Conservation (phyloP, 73 alveolate species). For the Blepharisma stoltei region DNA sequence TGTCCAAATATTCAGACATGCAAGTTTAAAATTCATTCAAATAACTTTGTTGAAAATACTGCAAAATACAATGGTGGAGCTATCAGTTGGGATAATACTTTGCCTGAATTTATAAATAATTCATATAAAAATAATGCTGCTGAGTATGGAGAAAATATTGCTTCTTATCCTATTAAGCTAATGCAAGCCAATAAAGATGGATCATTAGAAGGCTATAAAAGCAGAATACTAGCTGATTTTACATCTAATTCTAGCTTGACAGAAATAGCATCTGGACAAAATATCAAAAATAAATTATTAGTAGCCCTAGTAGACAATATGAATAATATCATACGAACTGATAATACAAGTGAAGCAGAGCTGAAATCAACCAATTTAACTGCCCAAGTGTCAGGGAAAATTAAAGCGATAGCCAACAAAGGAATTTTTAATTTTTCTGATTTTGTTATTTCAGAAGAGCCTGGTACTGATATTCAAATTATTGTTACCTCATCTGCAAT, state of each 20-base stretch:
- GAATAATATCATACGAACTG: neutral
- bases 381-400: no score
- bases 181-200: no score
- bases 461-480: neutral
- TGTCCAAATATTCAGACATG: no score
- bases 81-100: neutral
- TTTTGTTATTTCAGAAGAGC: neutral
- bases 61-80: neutral
- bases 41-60: no score
- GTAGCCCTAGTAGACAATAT: neutral
- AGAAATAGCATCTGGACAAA: neutral
- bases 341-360: neutral
- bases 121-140: conserved; percentile 29
- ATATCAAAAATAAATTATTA: neutral
- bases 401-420: neutral
- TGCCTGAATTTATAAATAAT: neutral
- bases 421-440: neutral
- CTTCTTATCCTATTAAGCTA: conserved; percentile 30
- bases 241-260: neutral
- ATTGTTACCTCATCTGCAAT: neutral
- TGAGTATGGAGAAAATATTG: conserved; percentile 36
- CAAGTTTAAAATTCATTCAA: no score
- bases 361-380: neutral
- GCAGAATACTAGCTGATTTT: neutral
- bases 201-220: no score